Evolutionary conservation across 225 moss, liverwort and hornwort species (phyloP), one percentile per base, ranked within the genome.

Genomic region (Takakia lepidozioides): DNA sequence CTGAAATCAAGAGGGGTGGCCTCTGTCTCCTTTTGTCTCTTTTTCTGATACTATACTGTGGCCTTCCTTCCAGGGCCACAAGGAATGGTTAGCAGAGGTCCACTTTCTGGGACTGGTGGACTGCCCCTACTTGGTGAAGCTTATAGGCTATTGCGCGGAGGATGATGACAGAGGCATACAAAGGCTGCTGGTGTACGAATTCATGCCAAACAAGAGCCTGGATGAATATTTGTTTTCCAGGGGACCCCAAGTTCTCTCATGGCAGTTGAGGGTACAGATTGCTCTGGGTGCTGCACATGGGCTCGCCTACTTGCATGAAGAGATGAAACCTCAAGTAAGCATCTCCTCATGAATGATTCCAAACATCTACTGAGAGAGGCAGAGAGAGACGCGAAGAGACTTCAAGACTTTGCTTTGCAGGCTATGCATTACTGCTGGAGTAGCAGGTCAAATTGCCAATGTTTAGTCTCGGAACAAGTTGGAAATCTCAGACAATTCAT

Each of bases 221-320:
- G 81, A 81, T 38, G 69, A 53, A 17, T 76, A 81, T 17, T 51
- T 81, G n/a, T 76, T 81, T 51, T 56, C 53, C 43, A 25, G 19
- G 3, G 39, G 5, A 2, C 38, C 57, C 24, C 71, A 68, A 0
- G 40, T 29, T 13, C 7, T 81, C 51, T 19, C 76, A 20, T 81
- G 81, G 81, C 59, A 59, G 49, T 38, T 25, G 9, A 21, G 81
- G 8, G 57, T 81, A 3, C 66, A 55, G 37, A 38, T 76, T n/a
- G 81, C 76, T 0, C 69, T 81, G 0, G 81, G 81, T 6, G 76
- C 76, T 0, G 81, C 81, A 0, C 49, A 57, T 1, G 81, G 76
- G 28, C 76, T 81, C 4, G 72, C 81, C 1, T 81, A 81, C 60
- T 63, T 81, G 69, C 81, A 81, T 59, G 72, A 81, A n/a, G 81